A percentile compares a stretch with the other conserved stretches of the same genome.
phyloP scores from a whole-genome alignment of 352 stramenopile genomes.

The Globisporangium ultimum region DNA sequence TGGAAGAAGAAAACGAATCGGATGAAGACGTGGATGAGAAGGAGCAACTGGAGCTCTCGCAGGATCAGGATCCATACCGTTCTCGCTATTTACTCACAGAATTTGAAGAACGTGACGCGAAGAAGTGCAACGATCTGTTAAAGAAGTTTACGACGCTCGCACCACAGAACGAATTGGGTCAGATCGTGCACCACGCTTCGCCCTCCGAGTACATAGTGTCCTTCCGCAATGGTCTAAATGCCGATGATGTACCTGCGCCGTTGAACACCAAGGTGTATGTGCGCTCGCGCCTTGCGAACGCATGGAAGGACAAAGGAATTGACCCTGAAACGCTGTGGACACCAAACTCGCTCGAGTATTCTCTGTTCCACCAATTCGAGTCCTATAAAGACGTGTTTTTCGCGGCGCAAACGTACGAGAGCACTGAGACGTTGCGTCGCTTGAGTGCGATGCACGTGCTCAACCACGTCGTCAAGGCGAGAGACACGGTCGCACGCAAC shows the following conservation, averaged over 20 bases:
- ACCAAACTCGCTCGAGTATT: slow-evolving; percentile 36
- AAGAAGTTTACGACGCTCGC: slow-evolving; percentile 36
- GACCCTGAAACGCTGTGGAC: slow-evolving; percentile 30
- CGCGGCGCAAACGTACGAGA: slow-evolving; percentile 60
- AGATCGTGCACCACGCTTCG: slow-evolving; percentile 14
- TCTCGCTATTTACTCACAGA: slow-evolving; percentile 51
- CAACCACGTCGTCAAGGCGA: slow-evolving; percentile 75
- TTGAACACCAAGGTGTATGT: slow-evolving; percentile 28
- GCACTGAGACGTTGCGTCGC: slow-evolving; percentile 46
- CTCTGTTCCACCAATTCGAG: slow-evolving; percentile 47
- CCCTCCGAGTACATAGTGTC: slow-evolving; percentile 43
- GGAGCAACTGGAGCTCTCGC: slow-evolving; percentile 13
- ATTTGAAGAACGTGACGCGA: slow-evolving; percentile 45
- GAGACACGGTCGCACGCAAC: slow-evolving; percentile 66
- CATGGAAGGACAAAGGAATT: slow-evolving; percentile 43
- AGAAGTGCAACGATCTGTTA: slow-evolving; percentile 27
- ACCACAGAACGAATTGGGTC: slow-evolving; percentile 13
- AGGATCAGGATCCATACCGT: slow-evolving; percentile 55
- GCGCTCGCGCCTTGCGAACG: slow-evolving; percentile 39
- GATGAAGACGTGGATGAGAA: slow-evolving; percentile 26
- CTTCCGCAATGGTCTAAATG: slow-evolving; percentile 27
- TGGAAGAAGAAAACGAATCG: slow-evolving; percentile 16
- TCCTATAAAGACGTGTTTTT: slow-evolving; percentile 71
- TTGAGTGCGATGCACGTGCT: slow-evolving; percentile 72
- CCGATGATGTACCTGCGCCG: slow-evolving; percentile 22